Base-by-base conservation (phyloP, 306 rosid genomes). In the Pterocarpus santalinus region DNA sequence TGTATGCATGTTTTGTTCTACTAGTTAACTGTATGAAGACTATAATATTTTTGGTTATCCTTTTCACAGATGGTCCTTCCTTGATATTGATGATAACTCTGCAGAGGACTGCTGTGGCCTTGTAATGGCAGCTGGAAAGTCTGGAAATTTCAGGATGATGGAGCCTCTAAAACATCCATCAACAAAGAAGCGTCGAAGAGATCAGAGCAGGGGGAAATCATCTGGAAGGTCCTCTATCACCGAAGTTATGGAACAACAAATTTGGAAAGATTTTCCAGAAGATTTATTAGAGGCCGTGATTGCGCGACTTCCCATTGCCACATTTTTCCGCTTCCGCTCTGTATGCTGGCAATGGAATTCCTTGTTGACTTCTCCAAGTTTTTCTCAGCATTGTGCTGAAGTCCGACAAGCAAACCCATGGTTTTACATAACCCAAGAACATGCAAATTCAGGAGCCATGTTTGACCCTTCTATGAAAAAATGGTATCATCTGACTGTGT, bases 241-340 rank as follows among this genome's bases (percentile, higher is more conserved):
- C 72, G 95, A 91, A 86, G 84, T 82, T 44, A 91, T 94, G 97
- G 94, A 92, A 65, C 89, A 81, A 70, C 79, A 91, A 44, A 89
- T 92, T 60, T 94, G 98, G 98, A 91, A 91, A 85, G 84, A 89
- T 78, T 88, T 94, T 75, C 98, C 98, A 2, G 94, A 92, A 76
- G 98, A 94, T 88, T 88, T 94, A 65, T 72, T 87, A 58, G 97
- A 94, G 86, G 86, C 89, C 62, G 98, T 94, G 73, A 86, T 94
- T 76, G 97, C 97, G 5, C 88, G 97, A 81, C 94, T 94, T 81
- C 98, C 98, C 5, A 70, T 92, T 81, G 89, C 90, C 68, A 85
- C 90, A 22, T 90, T 92, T 78, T 92, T 94, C 65, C 92, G 94
- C 62, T 90, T 91, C 81, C 97, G 97, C 65, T 53, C 95, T 51